phyloP scores from a whole-genome alignment of 2,329 filamentous ascomycete species.

The Colletotrichum sp. region DNA sequence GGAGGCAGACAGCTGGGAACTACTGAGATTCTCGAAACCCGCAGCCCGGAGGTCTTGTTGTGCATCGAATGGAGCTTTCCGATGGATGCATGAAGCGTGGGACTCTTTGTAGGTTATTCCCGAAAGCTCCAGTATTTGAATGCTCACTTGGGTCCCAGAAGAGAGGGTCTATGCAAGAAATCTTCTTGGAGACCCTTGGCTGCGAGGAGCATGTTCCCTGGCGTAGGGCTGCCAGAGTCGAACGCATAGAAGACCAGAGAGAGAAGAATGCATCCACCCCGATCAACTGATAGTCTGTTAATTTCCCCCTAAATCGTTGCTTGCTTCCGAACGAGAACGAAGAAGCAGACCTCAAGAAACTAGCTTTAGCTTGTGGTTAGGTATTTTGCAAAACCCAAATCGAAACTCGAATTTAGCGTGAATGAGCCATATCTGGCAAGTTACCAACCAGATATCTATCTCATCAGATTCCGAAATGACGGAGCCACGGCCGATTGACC shows the following conservation, averaged over 20 bases:
- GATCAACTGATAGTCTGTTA: not conserved
- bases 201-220: not conserved
- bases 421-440: not conserved
- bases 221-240: not conserved
- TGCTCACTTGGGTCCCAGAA: not conserved
- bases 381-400: not conserved
- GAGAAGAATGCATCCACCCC: not conserved
- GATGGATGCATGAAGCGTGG: not conserved
- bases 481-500: not conserved
- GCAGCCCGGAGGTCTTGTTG: not conserved
- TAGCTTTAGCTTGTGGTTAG: not conserved
- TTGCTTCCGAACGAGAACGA: not conserved
- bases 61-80: not conserved
- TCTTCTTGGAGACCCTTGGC: not conserved
- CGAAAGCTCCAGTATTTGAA: not conserved
- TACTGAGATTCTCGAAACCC: not conserved
- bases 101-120: not conserved
- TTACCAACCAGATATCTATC: not conserved
- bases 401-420: not conserved
- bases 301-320: not conserved
- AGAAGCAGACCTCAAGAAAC: not conserved
- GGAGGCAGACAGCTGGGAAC: not conserved
- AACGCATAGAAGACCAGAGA: not conserved
- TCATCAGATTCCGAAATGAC: not conserved
- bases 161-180: not conserved